Evolutionary conservation across 108 stramenopile genomes (phyloP), one percentile per base, ranked within the genome.

Genomic region (Nitzschia sp.): DNA sequence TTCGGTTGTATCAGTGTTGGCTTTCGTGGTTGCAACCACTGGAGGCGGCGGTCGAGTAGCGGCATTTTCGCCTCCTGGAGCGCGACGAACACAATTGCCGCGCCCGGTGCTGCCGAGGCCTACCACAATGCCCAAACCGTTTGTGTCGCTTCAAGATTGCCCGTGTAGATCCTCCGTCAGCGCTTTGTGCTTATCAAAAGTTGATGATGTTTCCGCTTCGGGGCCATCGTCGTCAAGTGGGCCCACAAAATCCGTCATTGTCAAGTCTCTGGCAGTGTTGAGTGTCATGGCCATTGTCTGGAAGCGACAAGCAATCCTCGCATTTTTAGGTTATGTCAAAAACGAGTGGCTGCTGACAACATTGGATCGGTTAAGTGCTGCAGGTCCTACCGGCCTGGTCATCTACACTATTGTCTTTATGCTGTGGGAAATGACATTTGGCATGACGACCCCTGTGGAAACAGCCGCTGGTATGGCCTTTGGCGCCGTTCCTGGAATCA

Each of bases 381-480:
- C 64, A 6, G 84, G 84, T 0, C 47, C 59, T 1, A 53, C 30
- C 25, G 84, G 84, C 1, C 64, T 81, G 66, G 28, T 76, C 2
- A 25, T 56, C 24, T 85, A 85, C 66, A 38, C 75, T 1, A 17
- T 76, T 38, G 54, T 49, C 1, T 81, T 85, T 64, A 28, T 59
- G 24, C 30, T 79, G 1, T 85, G 84, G 84, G 73, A 72, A 53
- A 76, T 81, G 74, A 82, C 81, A 15, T 69, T 85, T n/a, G 84
- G 84, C n/a, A 65, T 78, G 1, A 85, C 84, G 2, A 82, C 84
- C 0, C 84, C 84, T 11, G 58, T 85, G 0, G 84, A 85, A 42
- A 75, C 74, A 21, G 81, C 84, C 1, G 85, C 82, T 1, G 82
- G 82, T 1, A 83, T 88, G 73, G 87, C 87, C 26, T 88, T 88